Evolutionary conservation across 176 grass and related monocot species (phyloP).

Genomic region (Chloris gayana): DNA sequence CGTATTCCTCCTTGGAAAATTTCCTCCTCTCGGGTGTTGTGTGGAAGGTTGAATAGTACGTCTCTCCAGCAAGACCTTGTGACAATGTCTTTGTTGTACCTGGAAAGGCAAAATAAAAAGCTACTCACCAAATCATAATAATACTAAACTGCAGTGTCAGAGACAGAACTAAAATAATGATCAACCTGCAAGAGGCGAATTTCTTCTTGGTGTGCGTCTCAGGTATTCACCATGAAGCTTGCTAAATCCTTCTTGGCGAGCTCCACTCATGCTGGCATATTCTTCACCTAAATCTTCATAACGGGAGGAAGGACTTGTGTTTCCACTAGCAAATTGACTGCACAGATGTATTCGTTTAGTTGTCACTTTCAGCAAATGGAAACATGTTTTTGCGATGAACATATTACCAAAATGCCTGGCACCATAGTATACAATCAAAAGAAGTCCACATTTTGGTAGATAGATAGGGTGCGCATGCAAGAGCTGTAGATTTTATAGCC

Average conservation of each 20-base stretch:
- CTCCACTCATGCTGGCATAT: conserved; percentile 52
- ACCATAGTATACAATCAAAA: neutral
- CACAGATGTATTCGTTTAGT: neutral
- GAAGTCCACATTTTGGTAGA: neutral
- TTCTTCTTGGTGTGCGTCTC: conserved; percentile 46
- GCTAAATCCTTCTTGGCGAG: conserved; percentile 41
- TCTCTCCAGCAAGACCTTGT: conserved; percentile 41
- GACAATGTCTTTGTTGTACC: conserved; percentile 29
- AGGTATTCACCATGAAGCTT: conserved; percentile 41
- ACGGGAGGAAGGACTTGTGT: conserved; percentile 2
- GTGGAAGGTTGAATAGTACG: conserved; percentile 80
- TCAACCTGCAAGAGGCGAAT: conserved; percentile 49
- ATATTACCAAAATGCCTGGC: neutral
- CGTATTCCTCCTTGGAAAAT: conserved; percentile 77
- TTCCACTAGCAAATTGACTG: conserved; percentile 45
- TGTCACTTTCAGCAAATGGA: too few relatives aligned
- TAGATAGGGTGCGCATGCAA: neutral
- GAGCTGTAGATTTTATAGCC: neutral
- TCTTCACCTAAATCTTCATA: conserved; percentile 43
- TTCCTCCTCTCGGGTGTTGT: conserved; percentile 61
- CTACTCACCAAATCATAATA: neutral
- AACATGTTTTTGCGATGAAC: too few relatives aligned
- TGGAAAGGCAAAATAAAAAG: conserved; percentile 41
- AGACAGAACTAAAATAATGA: neutral
- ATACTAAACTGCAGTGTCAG: conserved; percentile 6